Conservation (phyloP, 228 moss, liverwort and hornwort genomes). For the Sphagnum fallax region DNA sequence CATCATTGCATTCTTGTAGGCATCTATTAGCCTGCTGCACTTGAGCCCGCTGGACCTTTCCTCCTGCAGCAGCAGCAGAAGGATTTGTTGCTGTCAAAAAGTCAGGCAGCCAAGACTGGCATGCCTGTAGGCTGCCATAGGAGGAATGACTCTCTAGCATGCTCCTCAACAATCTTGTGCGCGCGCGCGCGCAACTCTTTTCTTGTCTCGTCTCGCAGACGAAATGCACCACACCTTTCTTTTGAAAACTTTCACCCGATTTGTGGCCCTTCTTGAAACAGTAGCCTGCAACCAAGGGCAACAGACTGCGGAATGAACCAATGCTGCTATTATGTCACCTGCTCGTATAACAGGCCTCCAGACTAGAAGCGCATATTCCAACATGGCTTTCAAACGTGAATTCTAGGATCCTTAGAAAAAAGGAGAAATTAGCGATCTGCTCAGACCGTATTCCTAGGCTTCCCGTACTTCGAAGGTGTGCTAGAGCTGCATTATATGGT, state of each 20-base stretch:
- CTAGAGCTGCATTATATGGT: too few species aligned
- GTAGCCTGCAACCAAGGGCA: conserved; percentile 7
- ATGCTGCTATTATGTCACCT: too few species aligned
- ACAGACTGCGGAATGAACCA: too few species aligned
- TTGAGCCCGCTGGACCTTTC: conserved; percentile 1
- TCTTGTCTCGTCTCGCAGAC: conserved; percentile 8
- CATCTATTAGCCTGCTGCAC: conserved; percentile 5
- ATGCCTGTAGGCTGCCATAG: conserved; percentile 22
- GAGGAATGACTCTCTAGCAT: conserved; percentile 15
- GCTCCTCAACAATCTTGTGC: conserved; percentile 14
- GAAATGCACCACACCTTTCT: conserved; percentile 16
- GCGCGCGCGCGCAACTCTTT: conserved; percentile 8
- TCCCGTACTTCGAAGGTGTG: too few species aligned
- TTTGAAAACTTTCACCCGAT: conserved; percentile 5
- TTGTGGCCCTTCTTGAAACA: conserved; percentile 10
- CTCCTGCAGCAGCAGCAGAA: conserved; percentile 3
- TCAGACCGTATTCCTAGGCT: too few species aligned
- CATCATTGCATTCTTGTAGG: conserved; percentile 24
- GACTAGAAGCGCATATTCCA: too few species aligned
- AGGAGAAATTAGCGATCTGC: too few species aligned
- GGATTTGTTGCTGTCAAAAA: conserved; percentile 11
- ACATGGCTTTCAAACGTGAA: too few species aligned
- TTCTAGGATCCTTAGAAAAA: too few species aligned
- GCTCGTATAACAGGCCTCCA: too few species aligned
- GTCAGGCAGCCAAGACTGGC: conserved; percentile 27